These are phyloP conservation scores for Neofusicoccum cordaticola DNA, from an alignment of 2,329 filamentous ascomycete species.

Conservation along the genomic window DNA sequence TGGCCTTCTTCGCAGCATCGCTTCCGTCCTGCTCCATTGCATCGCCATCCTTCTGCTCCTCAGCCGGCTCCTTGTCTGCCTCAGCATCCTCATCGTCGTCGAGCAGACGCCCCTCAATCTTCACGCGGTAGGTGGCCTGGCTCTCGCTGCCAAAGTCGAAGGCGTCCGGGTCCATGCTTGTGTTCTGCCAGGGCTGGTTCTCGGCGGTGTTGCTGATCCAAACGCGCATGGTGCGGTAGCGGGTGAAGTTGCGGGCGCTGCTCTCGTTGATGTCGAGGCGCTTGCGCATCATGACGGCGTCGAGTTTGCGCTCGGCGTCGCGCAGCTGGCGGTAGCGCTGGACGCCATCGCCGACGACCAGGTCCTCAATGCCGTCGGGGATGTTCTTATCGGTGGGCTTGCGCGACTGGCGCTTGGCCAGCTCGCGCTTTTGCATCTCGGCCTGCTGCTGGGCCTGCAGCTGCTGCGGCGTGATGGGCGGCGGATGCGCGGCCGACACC, in stretches of 20 bases:
- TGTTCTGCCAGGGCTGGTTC: constrained; percentile 88
- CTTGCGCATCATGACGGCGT: constrained; percentile 93
- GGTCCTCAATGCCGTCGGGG: constrained; percentile 78
- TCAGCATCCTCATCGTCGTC: constrained; percentile 46
- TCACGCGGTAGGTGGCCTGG: constrained; percentile 81
- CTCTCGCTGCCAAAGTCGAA: constrained; percentile 78
- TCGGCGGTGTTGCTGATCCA: constrained; percentile 96
- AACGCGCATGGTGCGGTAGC: constrained; percentile 80
- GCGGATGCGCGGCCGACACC: constrained; percentile 26
- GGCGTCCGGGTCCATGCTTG: constrained; percentile 64
- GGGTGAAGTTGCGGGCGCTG: constrained; percentile 70
- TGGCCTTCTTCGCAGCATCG: constrained; percentile 21
- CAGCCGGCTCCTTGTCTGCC: constrained; percentile 22
- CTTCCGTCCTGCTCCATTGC: constrained; percentile 61
- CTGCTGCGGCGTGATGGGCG: constrained; percentile 41
- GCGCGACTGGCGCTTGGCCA: constrained; percentile 74
- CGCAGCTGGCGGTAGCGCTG: constrained; percentile 79
- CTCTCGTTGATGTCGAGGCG: constrained; percentile 80
- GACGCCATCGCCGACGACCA: constrained; percentile 77
- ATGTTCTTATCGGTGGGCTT: constrained; percentile 95
- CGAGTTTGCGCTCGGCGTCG: constrained; percentile 82
- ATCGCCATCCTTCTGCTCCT: constrained; percentile 44
- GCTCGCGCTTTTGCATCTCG: constrained; percentile 56
- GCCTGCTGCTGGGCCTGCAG: constrained; percentile 46
- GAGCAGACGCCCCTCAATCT: constrained; percentile 83